Evolutionary conservation across 2,329 filamentous ascomycete species (phyloP), one percentile per base, ranked within the genome.

Genomic region (Aspergillus costaricaensis): DNA sequence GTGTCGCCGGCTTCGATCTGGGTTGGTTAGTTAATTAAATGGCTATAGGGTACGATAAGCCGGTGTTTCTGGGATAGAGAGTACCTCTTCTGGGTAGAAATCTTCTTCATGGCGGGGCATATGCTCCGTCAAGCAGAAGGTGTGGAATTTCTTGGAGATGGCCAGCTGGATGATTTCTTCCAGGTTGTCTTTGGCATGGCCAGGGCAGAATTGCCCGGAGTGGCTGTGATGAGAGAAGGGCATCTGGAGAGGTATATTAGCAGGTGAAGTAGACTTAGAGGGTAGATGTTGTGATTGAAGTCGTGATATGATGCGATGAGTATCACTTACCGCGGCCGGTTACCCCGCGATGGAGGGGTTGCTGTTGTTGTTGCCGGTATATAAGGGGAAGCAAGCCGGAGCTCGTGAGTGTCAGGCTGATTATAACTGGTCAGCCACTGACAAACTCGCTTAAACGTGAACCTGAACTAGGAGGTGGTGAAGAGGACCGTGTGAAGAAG

Each of bases 151-250:
- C 62, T 89, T 83, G 51, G 83, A 77, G 67, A 98, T 91, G 65
- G 94, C 94, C 12, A 88, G 85, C 71, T 88, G 85, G 68, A 98
- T 82, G 52, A 98, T 86, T 66, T 92, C 88, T 76, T 98, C 94
- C 9, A 99, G 85, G 19, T 87, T 84, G 74, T 96, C 87, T 73
- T 89, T 87, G 54, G 95, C 95, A 80, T 99, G 95, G 68, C 89
- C 87, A 9, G 88, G 88, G 80, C 95, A 99, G 81, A 99, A 99
- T 76, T 99, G 91, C 65, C 95, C 95, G 39, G 95, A 98, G 80
- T 99, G 95, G 72, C 92, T 96, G 78, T 99, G 95, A 82, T 98
- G 96, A 4, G 95, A 96, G 80, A 96, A 96, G 1, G 94, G 93
- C 95, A 98, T 98, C 55, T 52, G 30, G 27, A n/a, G 27, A 27